Evolutionary conservation across 2,329 filamentous ascomycete genomes (phyloP).

Genomic region (Aureobasidium sp.): DNA sequence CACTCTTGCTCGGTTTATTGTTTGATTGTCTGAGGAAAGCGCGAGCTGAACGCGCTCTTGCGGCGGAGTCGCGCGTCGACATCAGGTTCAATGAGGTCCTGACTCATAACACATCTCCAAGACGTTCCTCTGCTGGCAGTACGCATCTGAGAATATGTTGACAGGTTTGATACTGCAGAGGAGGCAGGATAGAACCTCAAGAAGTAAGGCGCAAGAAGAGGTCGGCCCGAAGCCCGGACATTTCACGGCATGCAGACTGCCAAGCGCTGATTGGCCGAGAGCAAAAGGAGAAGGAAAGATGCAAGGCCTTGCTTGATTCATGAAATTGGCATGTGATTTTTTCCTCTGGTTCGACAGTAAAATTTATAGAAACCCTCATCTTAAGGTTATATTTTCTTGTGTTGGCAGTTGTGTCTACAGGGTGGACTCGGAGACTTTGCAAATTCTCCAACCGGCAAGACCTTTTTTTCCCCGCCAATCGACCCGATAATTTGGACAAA

Average conservation of each 20-base stretch:
- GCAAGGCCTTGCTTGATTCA: neutral
- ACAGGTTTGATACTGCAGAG: neutral
- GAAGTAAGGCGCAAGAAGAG: neutral
- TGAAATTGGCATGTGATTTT: neutral
- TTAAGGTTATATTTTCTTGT: neutral
- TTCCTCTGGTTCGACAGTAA: neutral
- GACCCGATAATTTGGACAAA: neutral
- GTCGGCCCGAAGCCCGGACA: constrained; percentile 2
- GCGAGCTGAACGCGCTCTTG: neutral
- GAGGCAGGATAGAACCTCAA: neutral
- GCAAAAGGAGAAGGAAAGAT: neutral
- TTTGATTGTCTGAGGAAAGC: neutral
- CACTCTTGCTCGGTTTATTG: neutral
- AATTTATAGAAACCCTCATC: neutral
- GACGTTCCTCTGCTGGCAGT: too few species aligned
- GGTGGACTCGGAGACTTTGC: neutral
- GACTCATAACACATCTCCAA: too few species aligned
- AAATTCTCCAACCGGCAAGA: neutral
- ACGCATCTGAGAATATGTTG: neutral
- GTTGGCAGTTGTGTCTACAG: neutral
- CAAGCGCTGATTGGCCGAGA: constrained; percentile 9
- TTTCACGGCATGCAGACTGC: neutral
- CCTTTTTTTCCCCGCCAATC: neutral
- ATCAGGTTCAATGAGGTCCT: neutral
- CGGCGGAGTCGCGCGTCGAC: neutral